These are phyloP conservation scores for Auricularia heimuer DNA, from an alignment of 768 basidiomycete genomes.

Conservation along the genomic window DNA sequence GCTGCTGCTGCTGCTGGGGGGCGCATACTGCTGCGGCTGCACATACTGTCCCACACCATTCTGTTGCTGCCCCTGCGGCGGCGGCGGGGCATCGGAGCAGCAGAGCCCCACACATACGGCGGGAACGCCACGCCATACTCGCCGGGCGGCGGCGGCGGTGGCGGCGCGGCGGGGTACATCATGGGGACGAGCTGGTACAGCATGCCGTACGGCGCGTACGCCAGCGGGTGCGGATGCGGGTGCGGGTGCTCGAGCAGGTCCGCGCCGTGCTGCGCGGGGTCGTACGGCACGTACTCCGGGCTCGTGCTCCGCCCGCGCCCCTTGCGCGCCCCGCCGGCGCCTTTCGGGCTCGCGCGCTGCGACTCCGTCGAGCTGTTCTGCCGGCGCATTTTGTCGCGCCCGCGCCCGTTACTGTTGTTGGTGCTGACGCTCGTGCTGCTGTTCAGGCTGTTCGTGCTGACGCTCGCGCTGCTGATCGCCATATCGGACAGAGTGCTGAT, in stretches of 20 bases:
- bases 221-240: not conserved
- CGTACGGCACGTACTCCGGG: conserved; percentile 4
- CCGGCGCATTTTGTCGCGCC: not conserved
- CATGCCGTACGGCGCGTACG: too few species aligned
- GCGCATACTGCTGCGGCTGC: not conserved
- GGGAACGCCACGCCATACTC: not conserved
- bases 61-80: too few species aligned
- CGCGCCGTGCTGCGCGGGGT: conserved; percentile 1
- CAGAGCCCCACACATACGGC: conserved; percentile 1
- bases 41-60: too few species aligned
- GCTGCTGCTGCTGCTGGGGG: not conserved
- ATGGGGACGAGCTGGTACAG: too few species aligned
- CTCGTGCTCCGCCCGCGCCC: not conserved
- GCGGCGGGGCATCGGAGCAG: not conserved
- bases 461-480: conserved; percentile 6
- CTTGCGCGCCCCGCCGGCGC: not conserved
- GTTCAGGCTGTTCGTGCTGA: conserved; percentile 21
- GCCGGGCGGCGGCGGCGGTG: not conserved
- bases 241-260: not conserved
- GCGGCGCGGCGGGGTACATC: too few species aligned
- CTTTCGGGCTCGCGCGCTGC: not conserved
- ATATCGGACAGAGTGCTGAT: not conserved
- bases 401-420: not conserved
- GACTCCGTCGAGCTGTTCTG: not conserved
- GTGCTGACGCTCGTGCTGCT: too few species aligned